phyloP scores from a whole-genome alignment of 805 yeast genomes.

The Lipomyces sp. region DNA sequence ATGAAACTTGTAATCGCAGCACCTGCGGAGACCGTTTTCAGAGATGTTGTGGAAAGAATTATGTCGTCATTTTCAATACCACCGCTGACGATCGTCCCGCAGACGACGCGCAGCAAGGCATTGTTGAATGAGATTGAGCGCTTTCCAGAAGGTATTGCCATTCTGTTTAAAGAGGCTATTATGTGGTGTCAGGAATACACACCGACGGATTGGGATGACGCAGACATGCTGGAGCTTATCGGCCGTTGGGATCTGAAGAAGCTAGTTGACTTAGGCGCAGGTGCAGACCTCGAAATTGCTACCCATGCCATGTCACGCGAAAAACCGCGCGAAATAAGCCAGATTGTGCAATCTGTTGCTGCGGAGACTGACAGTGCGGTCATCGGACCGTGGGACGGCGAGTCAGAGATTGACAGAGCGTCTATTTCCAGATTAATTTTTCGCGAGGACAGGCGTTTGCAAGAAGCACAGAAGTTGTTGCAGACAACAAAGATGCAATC shows the following conservation, averaged over 20 bases:
- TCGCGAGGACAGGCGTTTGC: constrained; percentile 71
- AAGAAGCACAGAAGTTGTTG: constrained; percentile 67
- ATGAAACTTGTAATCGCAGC: no score
- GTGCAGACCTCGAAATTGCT: constrained; percentile 1
- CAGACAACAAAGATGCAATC: constrained; percentile 66
- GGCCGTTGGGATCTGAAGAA: constrained; percentile 62
- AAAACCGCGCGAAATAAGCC: constrained; percentile 43
- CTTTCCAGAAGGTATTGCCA: constrained; percentile 66
- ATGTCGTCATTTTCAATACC: neutral
- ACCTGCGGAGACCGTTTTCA: no score
- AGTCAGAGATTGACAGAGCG: constrained; percentile 64
- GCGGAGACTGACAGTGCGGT: constrained; percentile 39
- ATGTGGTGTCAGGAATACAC: constrained; percentile 50
- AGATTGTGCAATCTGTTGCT: constrained; percentile 36
- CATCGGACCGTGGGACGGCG: constrained; percentile 65
- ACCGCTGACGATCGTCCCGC: neutral
- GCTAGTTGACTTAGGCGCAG: constrained; percentile 13
- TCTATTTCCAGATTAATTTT: constrained; percentile 70
- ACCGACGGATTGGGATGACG: constrained; percentile 48
- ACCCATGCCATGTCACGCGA: constrained; percentile 10
- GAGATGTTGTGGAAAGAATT: neutral
- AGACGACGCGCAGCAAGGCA: constrained; percentile 1
- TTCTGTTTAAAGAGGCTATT: constrained; percentile 56
- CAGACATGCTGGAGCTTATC: constrained; percentile 50
- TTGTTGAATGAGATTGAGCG: constrained; percentile 60